Conservation (phyloP, 345 rosid genomes). For the Crucihimalaya himalaica region DNA sequence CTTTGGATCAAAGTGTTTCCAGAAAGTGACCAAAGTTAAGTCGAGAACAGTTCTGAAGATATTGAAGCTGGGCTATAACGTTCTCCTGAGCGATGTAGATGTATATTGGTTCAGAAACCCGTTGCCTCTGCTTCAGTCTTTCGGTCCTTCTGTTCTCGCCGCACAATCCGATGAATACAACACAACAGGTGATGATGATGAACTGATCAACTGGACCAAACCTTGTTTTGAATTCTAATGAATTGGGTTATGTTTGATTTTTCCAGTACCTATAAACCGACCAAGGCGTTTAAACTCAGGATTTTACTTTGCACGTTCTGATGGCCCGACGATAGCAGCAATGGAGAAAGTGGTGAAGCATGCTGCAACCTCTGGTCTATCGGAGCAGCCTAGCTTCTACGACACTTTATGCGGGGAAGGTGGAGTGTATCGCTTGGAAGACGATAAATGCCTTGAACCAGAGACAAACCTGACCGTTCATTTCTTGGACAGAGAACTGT, state of each 20-base stretch:
- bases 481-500: slow-evolving; percentile 78
- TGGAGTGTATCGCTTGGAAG: slow-evolving; percentile 59
- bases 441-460: slow-evolving; percentile 65
- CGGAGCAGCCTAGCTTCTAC: slow-evolving; percentile 96
- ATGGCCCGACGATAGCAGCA: slow-evolving; percentile 64
- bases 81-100: slow-evolving; percentile 86
- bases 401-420: slow-evolving; percentile 88
- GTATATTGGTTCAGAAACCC: slow-evolving; percentile 90
- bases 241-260: background rate
- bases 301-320: slow-evolving; percentile 71
- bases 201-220: slow-evolving; percentile 13
- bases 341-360: slow-evolving; percentile 91
- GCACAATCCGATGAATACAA: slow-evolving; percentile 92
- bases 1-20: slow-evolving; percentile 91
- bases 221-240: background rate
- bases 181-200: slow-evolving; percentile 51
- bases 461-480: slow-evolving; percentile 66
- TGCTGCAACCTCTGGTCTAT: slow-evolving; percentile 68
- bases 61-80: slow-evolving; percentile 84
- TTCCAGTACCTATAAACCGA: slow-evolving; percentile 74
- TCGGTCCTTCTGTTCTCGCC: slow-evolving; percentile 70
- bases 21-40: slow-evolving; percentile 87
- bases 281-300: slow-evolving; percentile 93
- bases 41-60: slow-evolving; percentile 82
- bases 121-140: slow-evolving; percentile 62